A percentile compares a stretch with the other conserved stretches of the same genome.
phyloP scores from a whole-genome alignment of 768 basidiomycete genomes.

The Russula compacta region DNA sequence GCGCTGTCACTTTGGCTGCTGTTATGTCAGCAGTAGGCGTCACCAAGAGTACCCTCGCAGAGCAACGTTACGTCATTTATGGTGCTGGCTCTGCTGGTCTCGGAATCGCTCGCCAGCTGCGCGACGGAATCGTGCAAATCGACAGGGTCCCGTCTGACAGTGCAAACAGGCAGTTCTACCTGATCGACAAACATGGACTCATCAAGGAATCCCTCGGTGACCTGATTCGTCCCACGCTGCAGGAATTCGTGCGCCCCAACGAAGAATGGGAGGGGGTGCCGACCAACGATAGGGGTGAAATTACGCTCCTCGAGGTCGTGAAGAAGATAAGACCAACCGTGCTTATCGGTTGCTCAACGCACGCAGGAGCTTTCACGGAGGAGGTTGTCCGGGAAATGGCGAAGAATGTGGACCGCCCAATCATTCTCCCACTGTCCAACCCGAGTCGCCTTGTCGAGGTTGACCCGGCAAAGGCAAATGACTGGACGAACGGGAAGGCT shows the following conservation, averaged over 20 bases:
- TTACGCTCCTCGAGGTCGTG: conserved; percentile 59
- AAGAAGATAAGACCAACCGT: conserved; percentile 69
- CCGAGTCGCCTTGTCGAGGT: conserved; percentile 73
- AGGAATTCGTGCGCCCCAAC: conserved; percentile 48
- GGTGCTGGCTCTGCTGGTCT: conserved; percentile 79
- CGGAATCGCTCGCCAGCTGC: conserved; percentile 68
- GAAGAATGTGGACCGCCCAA: conserved; percentile 58
- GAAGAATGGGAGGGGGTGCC: conserved; percentile 43
- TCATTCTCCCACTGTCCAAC: conserved; percentile 80
- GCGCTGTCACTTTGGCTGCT: conserved; percentile 64
- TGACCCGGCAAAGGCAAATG: conserved; percentile 55
- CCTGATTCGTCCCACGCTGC: conserved; percentile 38
- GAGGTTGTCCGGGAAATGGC: conserved; percentile 63
- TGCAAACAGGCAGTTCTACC: conserved; percentile 59
- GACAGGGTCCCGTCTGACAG: conserved; percentile 43
- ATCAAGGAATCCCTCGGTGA: conserved; percentile 41
- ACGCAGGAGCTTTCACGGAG: conserved; percentile 68
- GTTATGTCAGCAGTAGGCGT: conserved; percentile 61
- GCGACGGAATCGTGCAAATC: conserved; percentile 59
- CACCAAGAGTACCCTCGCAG: conserved; percentile 52
- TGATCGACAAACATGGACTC: conserved; percentile 63
- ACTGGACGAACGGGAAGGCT: conserved; percentile 75
- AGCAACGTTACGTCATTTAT: conserved; percentile 71
- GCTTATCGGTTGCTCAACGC: conserved; percentile 77
- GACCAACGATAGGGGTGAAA: conserved; percentile 32